Evolutionary conservation across 768 basidiomycete genomes (phyloP).

Genomic region (Lentinula boryana): DNA sequence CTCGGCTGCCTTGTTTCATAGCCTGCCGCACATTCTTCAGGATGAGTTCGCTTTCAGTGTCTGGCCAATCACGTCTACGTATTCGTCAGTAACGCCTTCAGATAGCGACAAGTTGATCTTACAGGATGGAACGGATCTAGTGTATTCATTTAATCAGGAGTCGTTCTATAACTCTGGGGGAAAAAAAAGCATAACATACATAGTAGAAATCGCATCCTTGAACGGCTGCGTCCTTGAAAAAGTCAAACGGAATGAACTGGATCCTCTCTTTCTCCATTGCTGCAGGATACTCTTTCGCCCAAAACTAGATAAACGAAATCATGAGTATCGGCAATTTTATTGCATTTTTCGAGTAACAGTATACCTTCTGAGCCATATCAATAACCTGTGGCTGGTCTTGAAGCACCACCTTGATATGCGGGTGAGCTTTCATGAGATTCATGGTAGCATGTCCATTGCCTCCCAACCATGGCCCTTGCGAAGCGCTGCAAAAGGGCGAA

Average conservation of each 20-base stretch:
- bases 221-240: conserved; percentile 30
- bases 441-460: conserved; percentile 29
- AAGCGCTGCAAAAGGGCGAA: conserved; percentile 15
- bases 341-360: not conserved
- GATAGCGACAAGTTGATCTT: conserved; percentile 8
- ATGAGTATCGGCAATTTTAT: not conserved
- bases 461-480: conserved; percentile 25
- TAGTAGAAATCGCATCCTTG: conserved; percentile 33
- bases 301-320: conserved; percentile 14
- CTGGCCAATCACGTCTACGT: conserved; percentile 37
- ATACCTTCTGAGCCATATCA: conserved; percentile 19
- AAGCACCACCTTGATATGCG: conserved; percentile 27
- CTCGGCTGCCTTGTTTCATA: conserved; percentile 25
- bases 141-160: not conserved
- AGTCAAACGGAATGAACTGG: conserved; percentile 31
- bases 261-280: conserved; percentile 28
- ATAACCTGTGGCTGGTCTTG: conserved; percentile 29
- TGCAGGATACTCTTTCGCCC: conserved; percentile 26
- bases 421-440: conserved; percentile 23
- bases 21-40: conserved; percentile 27
- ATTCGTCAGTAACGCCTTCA: not conserved
- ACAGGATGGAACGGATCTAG: conserved; percentile 32
- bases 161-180: not conserved
- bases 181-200: conserved; percentile 19
- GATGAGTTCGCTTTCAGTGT: conserved; percentile 27